Conservation (phyloP, 1,284 basidiomycete genomes). For the Moesziomyces antarcticus region DNA sequence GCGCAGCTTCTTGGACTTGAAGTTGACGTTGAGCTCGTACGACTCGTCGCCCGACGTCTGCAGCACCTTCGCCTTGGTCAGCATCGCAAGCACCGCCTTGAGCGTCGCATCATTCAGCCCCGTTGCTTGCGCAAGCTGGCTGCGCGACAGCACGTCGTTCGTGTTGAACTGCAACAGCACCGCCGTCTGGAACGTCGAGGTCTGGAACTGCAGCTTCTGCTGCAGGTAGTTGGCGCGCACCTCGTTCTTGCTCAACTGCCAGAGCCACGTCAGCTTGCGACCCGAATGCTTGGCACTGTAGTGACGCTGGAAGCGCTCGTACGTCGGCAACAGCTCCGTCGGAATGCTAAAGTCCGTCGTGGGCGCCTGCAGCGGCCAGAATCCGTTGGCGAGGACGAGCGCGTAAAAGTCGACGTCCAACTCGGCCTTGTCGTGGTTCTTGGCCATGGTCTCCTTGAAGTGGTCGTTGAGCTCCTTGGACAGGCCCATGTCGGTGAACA, state of each 20-base stretch:
- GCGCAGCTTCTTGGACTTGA: slow-evolving; percentile 88
- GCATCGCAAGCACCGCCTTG: slow-evolving; percentile 81
- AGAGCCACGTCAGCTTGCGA: slow-evolving; percentile 94
- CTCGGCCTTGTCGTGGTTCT: slow-evolving; percentile 73
- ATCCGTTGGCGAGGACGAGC: slow-evolving; percentile 93
- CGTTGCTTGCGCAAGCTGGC: slow-evolving; percentile 85
- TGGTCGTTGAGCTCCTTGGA: slow-evolving; percentile 95
- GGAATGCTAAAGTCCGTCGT: slow-evolving; percentile 89
- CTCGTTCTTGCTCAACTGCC: slow-evolving; percentile 98
- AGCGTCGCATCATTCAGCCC: slow-evolving; percentile 85
- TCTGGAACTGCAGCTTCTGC: slow-evolving; percentile 96
- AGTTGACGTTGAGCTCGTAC: slow-evolving; percentile 78
- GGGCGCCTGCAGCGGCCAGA: slow-evolving; percentile 91
- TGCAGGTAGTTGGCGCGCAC: slow-evolving; percentile 89
- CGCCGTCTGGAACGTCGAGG: slow-evolving; percentile 93
- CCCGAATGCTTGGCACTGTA: slow-evolving; percentile 94
- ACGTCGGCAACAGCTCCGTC: slow-evolving; percentile 83
- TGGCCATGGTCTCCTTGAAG: slow-evolving; percentile 93
- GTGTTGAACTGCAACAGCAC: slow-evolving; percentile 92
- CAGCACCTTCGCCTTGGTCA: slow-evolving; percentile 91
- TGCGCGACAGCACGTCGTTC: slow-evolving; percentile 82
- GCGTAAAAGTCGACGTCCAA: slow-evolving; percentile 83
- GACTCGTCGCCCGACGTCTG: slow-evolving; percentile 74
- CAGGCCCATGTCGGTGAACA: slow-evolving; percentile 98
- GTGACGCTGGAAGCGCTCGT: slow-evolving; percentile 91